Conservation (phyloP, 2,329 filamentous ascomycete genomes). For the Aspergillus vadensis region DNA sequence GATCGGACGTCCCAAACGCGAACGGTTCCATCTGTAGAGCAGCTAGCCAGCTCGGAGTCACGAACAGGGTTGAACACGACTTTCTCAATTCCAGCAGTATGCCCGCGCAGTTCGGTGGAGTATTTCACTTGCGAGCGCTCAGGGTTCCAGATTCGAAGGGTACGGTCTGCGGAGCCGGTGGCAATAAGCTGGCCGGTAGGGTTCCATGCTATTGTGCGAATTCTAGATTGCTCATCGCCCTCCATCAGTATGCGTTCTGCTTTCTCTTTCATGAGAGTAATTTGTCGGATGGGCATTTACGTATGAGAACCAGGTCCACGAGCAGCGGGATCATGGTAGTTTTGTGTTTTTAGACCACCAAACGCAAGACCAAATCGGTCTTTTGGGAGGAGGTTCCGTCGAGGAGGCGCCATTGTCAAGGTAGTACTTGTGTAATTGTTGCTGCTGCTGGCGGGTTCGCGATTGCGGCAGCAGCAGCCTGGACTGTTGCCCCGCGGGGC, state of each 20-base stretch:
- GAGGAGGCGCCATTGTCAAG: conserved; percentile 42
- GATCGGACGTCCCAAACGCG: conserved; percentile 55
- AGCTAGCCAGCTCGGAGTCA: conserved; percentile 53
- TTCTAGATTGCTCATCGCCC: conserved; percentile 46
- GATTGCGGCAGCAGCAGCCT: conserved; percentile 17
- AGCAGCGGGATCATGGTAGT: conserved; percentile 66
- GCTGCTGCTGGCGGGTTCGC: conserved; percentile 18
- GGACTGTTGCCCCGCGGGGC: conserved; percentile 28
- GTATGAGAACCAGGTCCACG: conserved; percentile 59
- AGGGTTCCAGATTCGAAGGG: conserved; percentile 87
- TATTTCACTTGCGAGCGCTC: conserved; percentile 50
- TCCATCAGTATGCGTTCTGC: conserved; percentile 8
- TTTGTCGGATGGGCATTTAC: conserved; percentile 45
- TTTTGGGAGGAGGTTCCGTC: conserved; percentile 56
- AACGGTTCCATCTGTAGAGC: conserved; percentile 52
- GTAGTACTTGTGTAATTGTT: conserved; percentile 10
- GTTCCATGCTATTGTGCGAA: conserved; percentile 86
- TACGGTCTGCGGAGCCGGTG: conserved; percentile 84
- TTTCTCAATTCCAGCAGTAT: conserved; percentile 51
- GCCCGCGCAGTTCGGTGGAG: conserved; percentile 52
- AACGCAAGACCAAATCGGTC: conserved; percentile 70
- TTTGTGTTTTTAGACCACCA: conserved; percentile 67
- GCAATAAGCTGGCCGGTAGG: conserved; percentile 80
- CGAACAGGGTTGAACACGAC: conserved; percentile 53
- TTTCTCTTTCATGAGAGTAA: background rate